Evolutionary conservation across 2,329 filamentous ascomycete species (phyloP).

Genomic region (Fusarium miscanthi): DNA sequence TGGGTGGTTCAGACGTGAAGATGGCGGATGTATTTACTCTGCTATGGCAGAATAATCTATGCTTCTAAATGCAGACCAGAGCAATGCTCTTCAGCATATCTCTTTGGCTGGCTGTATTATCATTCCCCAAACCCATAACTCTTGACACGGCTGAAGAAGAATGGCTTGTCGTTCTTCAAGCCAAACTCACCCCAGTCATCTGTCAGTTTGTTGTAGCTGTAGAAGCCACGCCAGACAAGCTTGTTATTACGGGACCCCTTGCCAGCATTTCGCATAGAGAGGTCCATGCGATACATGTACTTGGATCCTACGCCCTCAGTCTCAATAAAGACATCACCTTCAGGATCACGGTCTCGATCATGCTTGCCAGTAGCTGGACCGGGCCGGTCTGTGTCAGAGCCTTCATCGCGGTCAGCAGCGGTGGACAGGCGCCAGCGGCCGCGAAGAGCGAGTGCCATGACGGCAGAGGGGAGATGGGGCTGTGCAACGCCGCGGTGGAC

Average conservation of each 20-base stretch:
- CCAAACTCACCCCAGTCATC: slow-evolving; percentile 90
- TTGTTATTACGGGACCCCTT: slow-evolving; percentile 83
- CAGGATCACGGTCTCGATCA: slow-evolving; percentile 50
- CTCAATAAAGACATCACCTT: slow-evolving; percentile 82
- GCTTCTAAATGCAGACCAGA: neutral
- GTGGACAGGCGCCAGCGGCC: slow-evolving; percentile 64
- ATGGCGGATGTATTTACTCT: neutral
- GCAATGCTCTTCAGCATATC: neutral
- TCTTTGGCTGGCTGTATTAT: neutral
- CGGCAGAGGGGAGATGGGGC: slow-evolving; percentile 53
- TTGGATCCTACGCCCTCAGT: slow-evolving; percentile 83
- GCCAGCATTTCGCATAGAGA: slow-evolving; percentile 74
- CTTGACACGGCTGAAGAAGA: slow-evolving; percentile 74
- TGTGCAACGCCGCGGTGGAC: slow-evolving; percentile 52
- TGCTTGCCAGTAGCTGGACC: neutral
- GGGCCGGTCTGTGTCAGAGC: slow-evolving; percentile 24
- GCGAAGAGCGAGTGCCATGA: slow-evolving; percentile 77
- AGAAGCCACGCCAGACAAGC: slow-evolving; percentile 87
- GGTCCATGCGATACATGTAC: slow-evolving; percentile 87
- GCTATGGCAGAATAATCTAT: neutral
- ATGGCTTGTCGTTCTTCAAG: slow-evolving; percentile 71
- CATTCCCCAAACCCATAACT: slow-evolving; percentile 66
- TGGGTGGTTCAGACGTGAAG: neutral
- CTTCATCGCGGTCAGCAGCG: slow-evolving; percentile 46
- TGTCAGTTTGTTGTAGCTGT: slow-evolving; percentile 88